Conservation (phyloP, 495 filamentous ascomycete species). For the Lepidopterella palustris region DNA sequence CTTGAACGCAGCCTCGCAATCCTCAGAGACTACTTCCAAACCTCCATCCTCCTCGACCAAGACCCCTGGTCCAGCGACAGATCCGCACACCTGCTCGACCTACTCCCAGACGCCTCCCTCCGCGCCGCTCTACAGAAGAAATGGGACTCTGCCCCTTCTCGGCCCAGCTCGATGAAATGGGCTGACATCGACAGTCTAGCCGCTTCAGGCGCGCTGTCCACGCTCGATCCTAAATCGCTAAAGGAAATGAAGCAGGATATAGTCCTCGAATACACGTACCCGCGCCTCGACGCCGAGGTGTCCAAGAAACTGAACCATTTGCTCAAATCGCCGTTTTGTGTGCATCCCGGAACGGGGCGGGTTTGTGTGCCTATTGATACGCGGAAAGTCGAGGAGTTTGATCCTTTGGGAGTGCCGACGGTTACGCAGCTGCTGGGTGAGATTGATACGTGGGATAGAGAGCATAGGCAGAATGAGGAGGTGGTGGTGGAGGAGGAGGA, state of each 20-base stretch:
- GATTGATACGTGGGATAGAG: conserved; percentile 68
- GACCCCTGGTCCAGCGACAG: conserved; percentile 72
- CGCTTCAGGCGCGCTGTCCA: conserved; percentile 60
- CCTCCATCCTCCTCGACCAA: conserved; percentile 72
- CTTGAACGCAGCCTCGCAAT: conserved; percentile 80
- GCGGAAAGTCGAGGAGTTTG: conserved; percentile 63
- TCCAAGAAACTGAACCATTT: conserved; percentile 96
- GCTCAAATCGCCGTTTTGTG: conserved; percentile 90
- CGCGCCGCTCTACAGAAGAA: conserved; percentile 74
- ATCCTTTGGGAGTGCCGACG: conserved; percentile 80
- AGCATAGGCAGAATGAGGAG: conserved; percentile 38
- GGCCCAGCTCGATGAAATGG: conserved; percentile 76
- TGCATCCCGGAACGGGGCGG: conserved; percentile 88
- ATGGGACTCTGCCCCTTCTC: conserved; percentile 76
- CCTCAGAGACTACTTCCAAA: conserved; percentile 68
- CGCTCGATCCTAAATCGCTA: conserved; percentile 57
- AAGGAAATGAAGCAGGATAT: conserved; percentile 91
- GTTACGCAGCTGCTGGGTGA: conserved; percentile 71
- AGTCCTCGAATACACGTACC: conserved; percentile 94
- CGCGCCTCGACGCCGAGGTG: conserved; percentile 92
- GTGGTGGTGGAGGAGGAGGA: conserved; percentile 35
- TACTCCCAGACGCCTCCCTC: conserved; percentile 68
- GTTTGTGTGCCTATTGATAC: conserved; percentile 93
- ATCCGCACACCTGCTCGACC: conserved; percentile 65
- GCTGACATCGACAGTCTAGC: conserved; percentile 84